Percentiles rank a stretch among this genome's conserved stretches.
Conservation (phyloP, 1,284 basidiomycete genomes). For the Caloboletus inedulis region DNA sequence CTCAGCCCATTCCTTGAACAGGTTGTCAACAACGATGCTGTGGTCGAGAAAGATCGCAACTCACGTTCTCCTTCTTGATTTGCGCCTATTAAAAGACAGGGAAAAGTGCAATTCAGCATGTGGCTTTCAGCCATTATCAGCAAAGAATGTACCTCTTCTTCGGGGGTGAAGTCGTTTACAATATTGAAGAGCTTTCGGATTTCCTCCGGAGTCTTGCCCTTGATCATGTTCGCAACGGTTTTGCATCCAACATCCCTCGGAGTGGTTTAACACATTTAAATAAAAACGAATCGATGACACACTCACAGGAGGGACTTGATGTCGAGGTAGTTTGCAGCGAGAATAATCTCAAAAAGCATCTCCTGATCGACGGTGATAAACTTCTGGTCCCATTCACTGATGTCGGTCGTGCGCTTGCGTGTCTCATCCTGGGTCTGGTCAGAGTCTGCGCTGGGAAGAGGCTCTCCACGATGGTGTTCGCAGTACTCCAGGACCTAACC, state of each 20-base stretch:
- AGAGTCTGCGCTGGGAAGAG: conserved; percentile 83
- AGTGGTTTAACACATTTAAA: conserved; percentile 2
- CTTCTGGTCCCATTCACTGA: conserved; percentile 99
- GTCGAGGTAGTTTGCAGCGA: conserved; percentile 99
- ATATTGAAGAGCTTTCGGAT: conserved; percentile 98
- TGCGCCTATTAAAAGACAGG: conserved; percentile 62
- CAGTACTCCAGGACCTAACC: conserved; percentile 95
- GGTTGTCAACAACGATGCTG: conserved; percentile 10
- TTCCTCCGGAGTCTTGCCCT: conserved; percentile 95
- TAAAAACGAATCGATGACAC: neutral
- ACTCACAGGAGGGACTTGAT: conserved; percentile 97
- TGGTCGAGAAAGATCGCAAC: conserved; percentile 28
- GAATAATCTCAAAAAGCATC: conserved; percentile 98
- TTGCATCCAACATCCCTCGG: conserved; percentile 97
- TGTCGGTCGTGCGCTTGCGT: conserved; percentile 96
- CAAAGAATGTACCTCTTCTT: conserved; percentile 78
- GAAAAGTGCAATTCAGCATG: conserved; percentile 8
- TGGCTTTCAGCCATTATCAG: neutral
- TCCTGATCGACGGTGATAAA: conserved; percentile 97
- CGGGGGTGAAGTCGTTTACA: conserved; percentile 97
- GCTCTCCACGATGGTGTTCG: conserved; percentile 97
- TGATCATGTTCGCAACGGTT: conserved; percentile 99
- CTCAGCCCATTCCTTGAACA: conserved; percentile 80
- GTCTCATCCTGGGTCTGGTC: conserved; percentile 86
- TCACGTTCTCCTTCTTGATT: conserved; percentile 99